A percentile compares a stretch with the other conserved stretches of the same genome.
Conservation (phyloP, 345 rosid genomes). For the Dovyalis caffra region DNA sequence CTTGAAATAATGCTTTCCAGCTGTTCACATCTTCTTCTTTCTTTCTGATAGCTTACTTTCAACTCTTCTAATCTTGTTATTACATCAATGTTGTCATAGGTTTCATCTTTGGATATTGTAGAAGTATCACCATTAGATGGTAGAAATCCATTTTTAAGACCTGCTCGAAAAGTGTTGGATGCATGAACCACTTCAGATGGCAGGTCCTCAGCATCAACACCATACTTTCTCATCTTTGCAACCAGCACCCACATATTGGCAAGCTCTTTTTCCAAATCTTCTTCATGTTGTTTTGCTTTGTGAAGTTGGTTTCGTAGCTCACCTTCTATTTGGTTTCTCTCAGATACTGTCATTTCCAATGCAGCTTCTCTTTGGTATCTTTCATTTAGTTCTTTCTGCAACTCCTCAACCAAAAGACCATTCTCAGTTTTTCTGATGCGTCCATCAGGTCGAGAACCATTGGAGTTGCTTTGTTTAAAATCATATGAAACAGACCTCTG, state of each 20-base stretch:
- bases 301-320: constrained; percentile 45
- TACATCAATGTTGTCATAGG: constrained; percentile 25
- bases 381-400: constrained; percentile 45
- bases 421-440: constrained; percentile 30
- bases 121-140: constrained; percentile 22
- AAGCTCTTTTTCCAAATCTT: constrained; percentile 56
- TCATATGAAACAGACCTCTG: constrained; percentile 32
- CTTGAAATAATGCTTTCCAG: constrained; percentile 44
- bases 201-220: constrained; percentile 26
- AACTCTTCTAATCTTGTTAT: constrained; percentile 30
- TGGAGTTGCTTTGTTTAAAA: constrained; percentile 26
- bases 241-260: constrained; percentile 64
- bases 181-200: constrained; percentile 15
- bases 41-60: constrained; percentile 35
- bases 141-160: constrained; percentile 27
- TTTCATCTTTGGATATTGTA: constrained; percentile 29
- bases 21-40: constrained; percentile 49
- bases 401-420: constrained; percentile 35
- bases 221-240: constrained; percentile 45
- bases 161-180: constrained; percentile 19
- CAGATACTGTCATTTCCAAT: constrained; percentile 39
- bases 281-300: constrained; percentile 53
- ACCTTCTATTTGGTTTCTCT: constrained; percentile 38
- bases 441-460: constrained; percentile 27
- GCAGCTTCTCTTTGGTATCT: constrained; percentile 45